phyloP scores from a whole-genome alignment of 768 basidiomycete genomes.

The Tulasnella sp. region DNA sequence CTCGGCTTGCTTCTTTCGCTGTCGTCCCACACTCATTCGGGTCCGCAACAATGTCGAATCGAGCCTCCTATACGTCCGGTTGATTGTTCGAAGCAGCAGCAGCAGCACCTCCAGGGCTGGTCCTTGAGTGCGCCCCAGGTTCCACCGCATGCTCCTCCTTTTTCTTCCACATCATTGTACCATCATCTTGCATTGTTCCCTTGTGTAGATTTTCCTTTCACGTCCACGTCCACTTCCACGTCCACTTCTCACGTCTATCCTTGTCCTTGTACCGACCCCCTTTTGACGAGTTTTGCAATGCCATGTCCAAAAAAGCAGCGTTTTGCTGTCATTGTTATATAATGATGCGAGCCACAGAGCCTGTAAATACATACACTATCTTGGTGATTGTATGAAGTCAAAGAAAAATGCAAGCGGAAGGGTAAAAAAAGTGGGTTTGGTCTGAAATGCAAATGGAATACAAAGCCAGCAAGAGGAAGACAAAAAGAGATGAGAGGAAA shows the following conservation, averaged over 20 bases:
- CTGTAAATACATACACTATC: background rate
- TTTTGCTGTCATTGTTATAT: background rate
- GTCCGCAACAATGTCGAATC: background rate
- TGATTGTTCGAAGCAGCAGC: background rate
- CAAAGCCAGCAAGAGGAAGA: background rate
- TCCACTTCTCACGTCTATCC: background rate
- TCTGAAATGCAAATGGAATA: background rate
- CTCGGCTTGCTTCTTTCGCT: background rate
- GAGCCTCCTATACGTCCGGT: background rate
- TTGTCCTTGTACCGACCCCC: constrained; percentile 6
- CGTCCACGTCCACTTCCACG: background rate
- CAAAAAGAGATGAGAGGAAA: background rate
- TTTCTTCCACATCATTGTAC: background rate
- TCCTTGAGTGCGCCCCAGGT: background rate
- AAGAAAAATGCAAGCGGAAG: constrained; percentile 2
- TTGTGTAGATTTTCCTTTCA: background rate
- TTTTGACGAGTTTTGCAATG: background rate
- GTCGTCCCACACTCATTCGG: constrained; percentile 1
- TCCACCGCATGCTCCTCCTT: background rate
- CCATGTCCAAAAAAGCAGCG: background rate
- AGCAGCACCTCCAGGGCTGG: background rate
- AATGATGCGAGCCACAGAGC: background rate
- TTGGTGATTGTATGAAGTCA: background rate
- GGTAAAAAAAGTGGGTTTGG: background rate
- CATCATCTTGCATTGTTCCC: background rate